phyloP scores from a whole-genome alignment of 345 rosid species.

The Rhodamnia rubescens region DNA sequence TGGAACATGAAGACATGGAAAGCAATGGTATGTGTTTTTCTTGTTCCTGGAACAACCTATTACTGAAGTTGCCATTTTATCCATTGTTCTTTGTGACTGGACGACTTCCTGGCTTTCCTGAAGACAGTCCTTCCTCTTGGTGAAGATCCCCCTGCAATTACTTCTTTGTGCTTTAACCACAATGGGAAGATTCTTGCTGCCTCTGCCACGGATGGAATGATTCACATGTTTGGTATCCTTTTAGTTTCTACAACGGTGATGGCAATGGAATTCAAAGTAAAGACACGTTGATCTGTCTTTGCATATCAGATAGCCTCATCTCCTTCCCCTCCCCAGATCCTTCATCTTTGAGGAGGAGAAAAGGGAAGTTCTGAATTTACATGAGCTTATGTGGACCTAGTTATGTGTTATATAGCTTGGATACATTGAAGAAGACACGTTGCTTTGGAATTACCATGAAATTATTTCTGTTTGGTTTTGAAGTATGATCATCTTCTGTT shows the following conservation, averaged over 20 bases:
- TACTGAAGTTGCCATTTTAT: not conserved
- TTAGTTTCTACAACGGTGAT: not conserved
- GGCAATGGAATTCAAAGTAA: not conserved
- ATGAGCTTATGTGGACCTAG: not conserved
- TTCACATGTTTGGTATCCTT: constrained; percentile 87
- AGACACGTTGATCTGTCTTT: not conserved
- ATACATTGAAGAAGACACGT: not conserved
- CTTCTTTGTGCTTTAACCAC: constrained; percentile 67
- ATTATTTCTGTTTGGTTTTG: not conserved
- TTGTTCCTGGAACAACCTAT: constrained; percentile 3
- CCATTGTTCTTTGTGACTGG: not conserved
- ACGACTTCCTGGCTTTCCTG: constrained; percentile 22
- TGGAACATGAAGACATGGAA: constrained; percentile 83
- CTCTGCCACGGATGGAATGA: constrained; percentile 75
- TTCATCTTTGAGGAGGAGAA: not conserved
- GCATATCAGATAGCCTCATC: not conserved
- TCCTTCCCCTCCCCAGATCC: not conserved
- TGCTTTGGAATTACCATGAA: not conserved
- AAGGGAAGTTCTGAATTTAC: not conserved
- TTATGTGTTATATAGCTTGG: not conserved
- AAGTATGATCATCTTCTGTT: not conserved
- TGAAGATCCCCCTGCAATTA: constrained; percentile 74
- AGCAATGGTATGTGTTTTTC: constrained; percentile 45
- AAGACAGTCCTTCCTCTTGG: constrained; percentile 82
- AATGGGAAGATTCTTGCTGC: constrained; percentile 75